phyloP scores from a whole-genome alignment of 805 yeast genomes.

The Candida pini region DNA sequence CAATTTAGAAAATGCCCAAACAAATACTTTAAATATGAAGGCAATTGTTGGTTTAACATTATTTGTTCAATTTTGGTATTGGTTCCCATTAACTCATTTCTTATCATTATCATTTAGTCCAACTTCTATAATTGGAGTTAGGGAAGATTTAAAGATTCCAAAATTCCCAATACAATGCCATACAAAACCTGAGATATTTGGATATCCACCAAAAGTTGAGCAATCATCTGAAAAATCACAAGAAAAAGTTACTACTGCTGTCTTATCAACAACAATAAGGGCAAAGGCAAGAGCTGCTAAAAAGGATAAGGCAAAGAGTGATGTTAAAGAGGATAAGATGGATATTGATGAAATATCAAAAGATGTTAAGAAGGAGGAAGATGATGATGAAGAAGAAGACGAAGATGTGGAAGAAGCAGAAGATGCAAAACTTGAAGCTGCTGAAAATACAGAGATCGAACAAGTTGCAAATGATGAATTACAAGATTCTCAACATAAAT shows the following conservation, averaged over 20 bases:
- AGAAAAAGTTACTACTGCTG: slow-evolving; percentile 89
- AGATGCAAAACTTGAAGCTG: background rate
- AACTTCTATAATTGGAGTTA: slow-evolving; percentile 82
- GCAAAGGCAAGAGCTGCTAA: slow-evolving; percentile 86
- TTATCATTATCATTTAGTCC: slow-evolving; percentile 88
- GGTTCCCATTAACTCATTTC: slow-evolving; percentile 97
- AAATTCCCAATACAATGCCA: slow-evolving; percentile 76
- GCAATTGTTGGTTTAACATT: slow-evolving; percentile 89
- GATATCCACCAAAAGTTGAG: slow-evolving; percentile 84
- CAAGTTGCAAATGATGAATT: slow-evolving; percentile 14
- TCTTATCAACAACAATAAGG: slow-evolving; percentile 85
- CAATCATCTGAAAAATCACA: slow-evolving; percentile 75
- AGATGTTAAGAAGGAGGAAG: slow-evolving; percentile 22
- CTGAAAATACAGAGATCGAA: slow-evolving; percentile 14
- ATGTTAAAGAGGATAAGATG: slow-evolving; percentile 37
- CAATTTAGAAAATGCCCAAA: slow-evolving; percentile 78
- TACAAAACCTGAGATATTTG: slow-evolving; percentile 72
- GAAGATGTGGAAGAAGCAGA: slow-evolving; percentile 19
- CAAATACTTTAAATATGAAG: slow-evolving; percentile 84
- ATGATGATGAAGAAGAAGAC: slow-evolving; percentile 11
- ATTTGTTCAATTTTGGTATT: slow-evolving; percentile 93
- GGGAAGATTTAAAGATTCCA: slow-evolving; percentile 81
- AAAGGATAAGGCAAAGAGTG: slow-evolving; percentile 41
- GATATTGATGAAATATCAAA: slow-evolving; percentile 25
- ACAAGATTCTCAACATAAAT: slow-evolving; percentile 34